Conservation (phyloP, 2,329 filamentous ascomycete genomes). For the Phialocephala sp. region DNA sequence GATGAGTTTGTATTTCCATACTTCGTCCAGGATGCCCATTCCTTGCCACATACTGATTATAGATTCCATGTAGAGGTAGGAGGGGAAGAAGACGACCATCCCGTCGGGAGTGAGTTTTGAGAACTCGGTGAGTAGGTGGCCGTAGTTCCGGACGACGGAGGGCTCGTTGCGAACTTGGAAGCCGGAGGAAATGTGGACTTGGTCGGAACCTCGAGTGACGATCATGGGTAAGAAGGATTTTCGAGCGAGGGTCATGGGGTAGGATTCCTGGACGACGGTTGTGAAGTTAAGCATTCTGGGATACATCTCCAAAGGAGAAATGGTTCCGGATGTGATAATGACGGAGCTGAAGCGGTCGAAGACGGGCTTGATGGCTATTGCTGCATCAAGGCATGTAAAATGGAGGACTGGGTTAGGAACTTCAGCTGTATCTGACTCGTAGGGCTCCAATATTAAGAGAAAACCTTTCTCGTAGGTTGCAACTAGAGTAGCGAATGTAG, state of each 20-base stretch:
- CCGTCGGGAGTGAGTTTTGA: constrained; percentile 95
- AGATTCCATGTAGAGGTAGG: constrained; percentile 98
- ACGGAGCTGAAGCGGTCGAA: constrained; percentile 98
- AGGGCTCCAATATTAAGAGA: constrained; percentile 94
- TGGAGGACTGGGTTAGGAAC: constrained; percentile 97
- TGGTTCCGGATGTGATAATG: constrained; percentile 96
- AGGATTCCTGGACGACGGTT: constrained; percentile 94
- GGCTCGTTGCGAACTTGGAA: constrained; percentile 97
- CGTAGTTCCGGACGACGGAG: constrained; percentile 96
- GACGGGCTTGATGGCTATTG: constrained; percentile 96
- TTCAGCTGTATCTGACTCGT: constrained; percentile 92
- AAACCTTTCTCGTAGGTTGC: constrained; percentile 98
- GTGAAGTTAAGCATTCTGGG: constrained; percentile 96
- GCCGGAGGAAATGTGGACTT: constrained; percentile 88
- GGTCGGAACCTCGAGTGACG: constrained; percentile 92
- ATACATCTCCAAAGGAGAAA: constrained; percentile 98
- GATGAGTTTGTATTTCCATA: constrained; percentile 99
- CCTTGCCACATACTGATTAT: constrained; percentile 99
- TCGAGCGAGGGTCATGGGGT: constrained; percentile 93
- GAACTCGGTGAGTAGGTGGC: constrained; percentile 91
- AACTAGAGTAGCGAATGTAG: constrained; percentile 93
- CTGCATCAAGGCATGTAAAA: constrained; percentile 94
- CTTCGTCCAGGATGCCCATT: constrained; percentile 95
- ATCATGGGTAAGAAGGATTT: constrained; percentile 98
- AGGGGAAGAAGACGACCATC: constrained; percentile 99